Evolutionary conservation across 176 grass and related monocot species (phyloP).

Genomic region (barley (Hordeum vulgare)): DNA sequence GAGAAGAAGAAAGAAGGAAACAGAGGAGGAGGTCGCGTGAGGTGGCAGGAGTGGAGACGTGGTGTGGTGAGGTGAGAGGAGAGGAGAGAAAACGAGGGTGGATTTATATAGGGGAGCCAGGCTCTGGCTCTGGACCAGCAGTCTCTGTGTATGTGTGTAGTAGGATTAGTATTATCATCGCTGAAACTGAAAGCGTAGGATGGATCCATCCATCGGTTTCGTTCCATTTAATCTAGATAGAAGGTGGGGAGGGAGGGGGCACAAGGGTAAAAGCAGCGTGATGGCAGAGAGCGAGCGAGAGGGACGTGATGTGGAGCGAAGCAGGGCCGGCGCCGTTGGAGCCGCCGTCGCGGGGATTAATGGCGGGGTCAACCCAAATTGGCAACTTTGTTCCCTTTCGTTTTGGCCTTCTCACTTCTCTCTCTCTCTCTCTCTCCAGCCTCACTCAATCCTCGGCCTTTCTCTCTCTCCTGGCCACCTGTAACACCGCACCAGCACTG

Average conservation of each 20-base stretch:
- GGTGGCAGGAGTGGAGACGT: slow-evolving; percentile 25
- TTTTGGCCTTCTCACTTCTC: neutral
- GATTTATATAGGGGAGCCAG: slow-evolving; percentile 37
- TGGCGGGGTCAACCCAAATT: slow-evolving; percentile 60
- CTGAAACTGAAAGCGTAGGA: neutral
- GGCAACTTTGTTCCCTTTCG: slow-evolving; percentile 19
- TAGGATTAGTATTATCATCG: neutral
- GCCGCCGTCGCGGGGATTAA: slow-evolving; percentile 58
- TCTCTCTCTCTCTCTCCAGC: neutral
- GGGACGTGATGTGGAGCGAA: neutral
- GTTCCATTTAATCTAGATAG: neutral
- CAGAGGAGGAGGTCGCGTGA: neutral
- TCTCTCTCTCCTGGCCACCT: neutral
- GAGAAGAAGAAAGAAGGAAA: neutral
- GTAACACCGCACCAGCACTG: neutral
- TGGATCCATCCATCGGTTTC: neutral
- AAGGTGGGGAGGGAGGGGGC: neutral
- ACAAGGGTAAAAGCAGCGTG: neutral
- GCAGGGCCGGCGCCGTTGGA: slow-evolving; percentile 64
- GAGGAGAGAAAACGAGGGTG: slow-evolving; percentile 15
- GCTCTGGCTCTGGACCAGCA: neutral
- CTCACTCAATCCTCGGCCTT: no score
- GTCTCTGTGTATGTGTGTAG: neutral
- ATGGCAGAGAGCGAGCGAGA: neutral
- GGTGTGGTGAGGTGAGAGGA: slow-evolving; percentile 32